Evolutionary conservation across 371 early-diverging fungal species (phyloP).

Genomic region (Circinella umbellata): DNA sequence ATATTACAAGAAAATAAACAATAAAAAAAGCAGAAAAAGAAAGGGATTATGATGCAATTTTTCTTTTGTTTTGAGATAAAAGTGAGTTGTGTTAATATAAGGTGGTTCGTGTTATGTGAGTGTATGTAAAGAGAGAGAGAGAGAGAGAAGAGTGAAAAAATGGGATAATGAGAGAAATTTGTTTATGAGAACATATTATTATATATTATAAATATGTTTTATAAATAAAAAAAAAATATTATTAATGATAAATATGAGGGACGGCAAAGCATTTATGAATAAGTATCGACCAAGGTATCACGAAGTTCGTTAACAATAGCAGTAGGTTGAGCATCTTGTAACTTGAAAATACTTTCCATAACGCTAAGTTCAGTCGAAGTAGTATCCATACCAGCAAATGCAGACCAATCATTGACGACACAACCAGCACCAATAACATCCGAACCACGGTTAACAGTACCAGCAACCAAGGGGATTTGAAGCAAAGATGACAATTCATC

Average conservation of each 20-base stretch:
- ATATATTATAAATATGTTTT: too few species aligned
- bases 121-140: background rate
- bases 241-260: too few species aligned
- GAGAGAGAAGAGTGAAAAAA: too few species aligned
- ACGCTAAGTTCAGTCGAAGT: constrained; percentile 98
- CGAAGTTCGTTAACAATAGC: constrained; percentile 94
- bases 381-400: constrained; percentile 98
- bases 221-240: too few species aligned
- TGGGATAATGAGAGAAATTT: too few species aligned
- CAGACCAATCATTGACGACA: constrained; percentile 99
- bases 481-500: constrained; percentile 98
- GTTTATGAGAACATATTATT: too few species aligned
- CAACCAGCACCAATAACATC: constrained; percentile 98
- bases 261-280: constrained; percentile 58
- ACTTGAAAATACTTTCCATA: constrained; percentile 98
- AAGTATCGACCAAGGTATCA: constrained; percentile 92
- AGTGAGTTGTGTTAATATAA: background rate
- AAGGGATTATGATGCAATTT: background rate
- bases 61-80: background rate
- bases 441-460: constrained; percentile 99
- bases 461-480: constrained; percentile 98
- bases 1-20: background rate
- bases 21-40: background rate
- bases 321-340: constrained; percentile 89
- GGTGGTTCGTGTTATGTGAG: background rate